Evolutionary conservation across 306 rosid genomes (phyloP), one percentile per base, ranked within the genome.

Genomic region (Citrullus mucosospermus): DNA sequence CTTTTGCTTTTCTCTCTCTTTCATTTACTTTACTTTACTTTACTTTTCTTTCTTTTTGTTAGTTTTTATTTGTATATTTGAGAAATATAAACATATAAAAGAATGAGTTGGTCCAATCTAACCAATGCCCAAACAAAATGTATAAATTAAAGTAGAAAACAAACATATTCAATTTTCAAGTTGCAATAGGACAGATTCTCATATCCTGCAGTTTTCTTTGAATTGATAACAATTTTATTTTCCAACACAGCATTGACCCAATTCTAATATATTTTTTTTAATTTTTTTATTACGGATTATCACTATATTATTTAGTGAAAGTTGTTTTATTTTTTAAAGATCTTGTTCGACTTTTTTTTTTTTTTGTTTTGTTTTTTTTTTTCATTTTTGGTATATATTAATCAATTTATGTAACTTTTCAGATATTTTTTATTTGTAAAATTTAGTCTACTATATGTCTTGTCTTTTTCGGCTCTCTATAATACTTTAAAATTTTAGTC

Each of bases 151-250:
- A 71, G 41, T 34, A 66, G 30, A 88, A 93, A 75, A 78, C 70
- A 93, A 75, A 78, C 70, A 70, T 78, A 76, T 75, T 78, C 86
- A 82, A 50, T 82, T 76, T 78, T 51, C 56, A 44, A 77, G 83
- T 80, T 86, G 88, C 88, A 58, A 84, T 86, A 85, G 89, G 91
- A 86, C 92, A 89, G 86, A 88, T 90, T 87, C 92, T 86, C 85
- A 81, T 79, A 82, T 80, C 80, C 89, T 82, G 85, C 93, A 86
- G 85, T 87, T 82, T 65, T 75, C 60, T 54, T 79, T 70, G 36
- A 81, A 58, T 51, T 69, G 46, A 75, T 50, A 50, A 13, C 48
- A 44, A 44, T 6, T 44, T 44, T 11, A 44, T 48, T 48, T 48
- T 13, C 53, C 15, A 48, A 50, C 54, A 50, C 4, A 12, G 4